These are phyloP conservation scores for Amanita phalloides DNA, from an alignment of 768 basidiomycete genomes.

Conservation along the genomic window DNA sequence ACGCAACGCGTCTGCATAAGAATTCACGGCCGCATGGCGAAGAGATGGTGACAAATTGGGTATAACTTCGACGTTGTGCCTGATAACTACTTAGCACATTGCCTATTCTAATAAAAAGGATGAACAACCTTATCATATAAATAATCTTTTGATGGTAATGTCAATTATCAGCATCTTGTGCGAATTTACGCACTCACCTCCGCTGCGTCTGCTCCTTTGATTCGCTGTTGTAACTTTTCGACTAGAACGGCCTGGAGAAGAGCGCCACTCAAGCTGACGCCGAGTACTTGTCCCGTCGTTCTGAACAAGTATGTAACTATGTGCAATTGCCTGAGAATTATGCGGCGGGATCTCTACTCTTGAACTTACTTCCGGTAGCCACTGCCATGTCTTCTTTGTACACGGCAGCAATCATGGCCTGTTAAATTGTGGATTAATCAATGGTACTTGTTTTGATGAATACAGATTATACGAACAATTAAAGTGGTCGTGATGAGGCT, in stretches of 20 bases:
- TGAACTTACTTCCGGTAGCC: slow-evolving; percentile 77
- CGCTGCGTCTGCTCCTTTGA: slow-evolving; percentile 64
- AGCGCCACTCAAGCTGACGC: slow-evolving; percentile 82
- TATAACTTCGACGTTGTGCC: slow-evolving; percentile 67
- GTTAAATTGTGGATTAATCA: slow-evolving; percentile 7
- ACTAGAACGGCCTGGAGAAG: slow-evolving; percentile 75
- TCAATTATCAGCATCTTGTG: slow-evolving; percentile 3
- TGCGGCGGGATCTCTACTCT: slow-evolving; percentile 9
- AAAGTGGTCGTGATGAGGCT: slow-evolving; percentile 79
- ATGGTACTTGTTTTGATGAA: slow-evolving; percentile 5
- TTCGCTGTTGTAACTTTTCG: slow-evolving; percentile 56
- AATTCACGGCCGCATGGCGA: slow-evolving; percentile 54
- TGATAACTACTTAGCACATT: slow-evolving; percentile 15
- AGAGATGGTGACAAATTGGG: slow-evolving; percentile 45
- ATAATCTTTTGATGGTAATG: slow-evolving; percentile 41
- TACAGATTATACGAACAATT: slow-evolving; percentile 42
- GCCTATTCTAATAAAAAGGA: background rate
- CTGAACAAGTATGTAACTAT: slow-evolving; percentile 89
- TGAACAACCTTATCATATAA: slow-evolving; percentile 49
- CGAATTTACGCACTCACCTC: slow-evolving; percentile 37
- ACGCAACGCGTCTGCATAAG: slow-evolving; percentile 71
- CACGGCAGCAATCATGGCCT: slow-evolving; percentile 86
- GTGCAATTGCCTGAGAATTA: slow-evolving; percentile 1
- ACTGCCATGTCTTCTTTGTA: slow-evolving; percentile 76
- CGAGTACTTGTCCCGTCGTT: slow-evolving; percentile 91